Evolutionary conservation across 2,329 filamentous ascomycete genomes (phyloP), one percentile per base, ranked within the genome.

Genomic region (Hymenoscyphus occultus): DNA sequence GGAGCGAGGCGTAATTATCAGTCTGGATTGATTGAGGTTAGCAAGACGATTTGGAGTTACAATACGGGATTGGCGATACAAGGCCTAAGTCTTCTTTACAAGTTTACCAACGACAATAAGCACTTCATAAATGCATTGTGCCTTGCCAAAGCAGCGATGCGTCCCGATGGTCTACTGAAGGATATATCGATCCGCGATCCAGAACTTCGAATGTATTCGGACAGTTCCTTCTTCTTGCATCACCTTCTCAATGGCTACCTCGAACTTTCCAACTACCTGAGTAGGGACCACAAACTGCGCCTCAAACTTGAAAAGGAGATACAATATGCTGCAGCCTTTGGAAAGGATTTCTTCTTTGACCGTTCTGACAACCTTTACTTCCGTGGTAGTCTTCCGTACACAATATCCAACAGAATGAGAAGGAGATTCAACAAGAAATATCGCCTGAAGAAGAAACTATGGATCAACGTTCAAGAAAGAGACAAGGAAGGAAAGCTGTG

Each of bases 41-140:
- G 69, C 28, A 66, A 64, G 32, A 69, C 62, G 64, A 71, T 69
- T 59, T 71, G 69, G 69, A 68, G 65, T 1, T 71, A 70, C 48
- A 71, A 71, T 39, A 67, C 59, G 19, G 69, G 68, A 9, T 70
- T 71, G 12, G 68, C 64, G 3, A 69, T 71, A 39, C 69, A 71
- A 32, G 67, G 65, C 1, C 70, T 70, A 40, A 60, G 61, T 0
- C 59, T 71, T 12, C 62, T 69, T 2, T 68, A 59, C 35, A 62
- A 67, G 22, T 40, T 62, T 1, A 68, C 67, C 1, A 42, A 60
- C 3, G 56, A 65, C 5, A 57, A 22, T 3, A 60, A 63, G 1
- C 42, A 70, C 59, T 16, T 70, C n/a, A 48, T 63, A 13, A 64
- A 45, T 3, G 68, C 69, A 22, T 45, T 64, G n/a, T 62, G 59